Conservation (phyloP, 805 yeast genomes). For the Teunomyces stri region DNA sequence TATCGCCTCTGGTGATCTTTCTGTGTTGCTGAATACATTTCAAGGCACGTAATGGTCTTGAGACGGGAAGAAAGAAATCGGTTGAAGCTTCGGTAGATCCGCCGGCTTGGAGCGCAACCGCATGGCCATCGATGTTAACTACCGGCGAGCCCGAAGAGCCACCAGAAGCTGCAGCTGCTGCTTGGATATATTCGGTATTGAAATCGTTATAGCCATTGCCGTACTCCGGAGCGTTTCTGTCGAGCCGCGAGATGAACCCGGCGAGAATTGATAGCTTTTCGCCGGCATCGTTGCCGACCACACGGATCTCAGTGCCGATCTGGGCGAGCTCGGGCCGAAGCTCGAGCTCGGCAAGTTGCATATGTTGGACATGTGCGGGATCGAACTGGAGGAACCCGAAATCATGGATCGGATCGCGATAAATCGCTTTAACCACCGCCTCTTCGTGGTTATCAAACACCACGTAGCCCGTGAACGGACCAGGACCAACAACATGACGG, state of each 20-base stretch:
- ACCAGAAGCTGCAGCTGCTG: conserved; percentile 94
- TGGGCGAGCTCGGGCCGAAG: conserved; percentile 79
- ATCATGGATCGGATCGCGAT: conserved; percentile 94
- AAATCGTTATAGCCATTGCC: conserved; percentile 90
- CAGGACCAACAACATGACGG: conserved; percentile 94
- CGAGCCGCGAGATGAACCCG: conserved; percentile 81
- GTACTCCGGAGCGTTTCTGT: conserved; percentile 92
- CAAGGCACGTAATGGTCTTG: conserved; percentile 79
- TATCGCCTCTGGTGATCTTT: conserved; percentile 78
- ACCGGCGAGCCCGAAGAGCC: conserved; percentile 97
- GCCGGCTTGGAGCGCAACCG: conserved; percentile 92
- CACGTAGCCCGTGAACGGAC: conserved; percentile 89
- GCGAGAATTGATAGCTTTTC: conserved; percentile 86
- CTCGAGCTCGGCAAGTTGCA: conserved; percentile 63
- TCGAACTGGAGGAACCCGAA: conserved; percentile 85
- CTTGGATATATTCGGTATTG: conserved; percentile 91
- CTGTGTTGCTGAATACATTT: conserved; percentile 5
- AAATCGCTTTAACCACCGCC: conserved; percentile 78
- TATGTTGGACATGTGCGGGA: conserved; percentile 68
- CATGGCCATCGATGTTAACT: conserved; percentile 83
- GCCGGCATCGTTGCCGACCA: conserved; percentile 96
- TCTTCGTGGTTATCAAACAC: conserved; percentile 95
- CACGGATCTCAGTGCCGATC: conserved; percentile 92
- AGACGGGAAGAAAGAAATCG: conserved; percentile 85
- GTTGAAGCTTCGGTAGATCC: conserved; percentile 90